A percentile compares a stretch with the other conserved stretches of the same genome.
phyloP scores from a whole-genome alignment of 495 filamentous ascomycete species.

The Annulohypoxylon bovei region DNA sequence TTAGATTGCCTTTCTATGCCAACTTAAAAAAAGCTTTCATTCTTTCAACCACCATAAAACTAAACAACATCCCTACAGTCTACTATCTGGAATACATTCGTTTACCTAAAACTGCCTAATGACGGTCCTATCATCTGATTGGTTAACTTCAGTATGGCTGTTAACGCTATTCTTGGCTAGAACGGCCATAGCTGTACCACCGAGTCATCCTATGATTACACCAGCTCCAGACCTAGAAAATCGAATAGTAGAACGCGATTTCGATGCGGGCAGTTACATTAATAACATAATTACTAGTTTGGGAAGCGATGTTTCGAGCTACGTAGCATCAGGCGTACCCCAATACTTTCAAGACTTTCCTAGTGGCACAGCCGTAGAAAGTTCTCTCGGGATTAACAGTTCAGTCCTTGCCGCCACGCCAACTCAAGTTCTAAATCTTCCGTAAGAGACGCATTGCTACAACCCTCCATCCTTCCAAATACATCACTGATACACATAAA shows the following conservation, averaged over 20 bases:
- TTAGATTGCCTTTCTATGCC: no score
- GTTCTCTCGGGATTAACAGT: constrained; percentile 66
- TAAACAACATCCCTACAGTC: neutral
- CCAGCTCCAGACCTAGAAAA: constrained; percentile 52
- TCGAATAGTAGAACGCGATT: constrained; percentile 47
- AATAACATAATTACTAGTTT: constrained; percentile 58
- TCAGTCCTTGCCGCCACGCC: constrained; percentile 67
- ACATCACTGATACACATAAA: constrained; percentile 8
- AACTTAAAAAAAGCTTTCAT: neutral
- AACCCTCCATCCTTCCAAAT: neutral
- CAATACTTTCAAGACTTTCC: constrained; percentile 76
- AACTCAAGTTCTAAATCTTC: constrained; percentile 76
- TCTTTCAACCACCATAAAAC: neutral
- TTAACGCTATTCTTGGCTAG: constrained; percentile 22
- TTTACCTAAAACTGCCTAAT: constrained; percentile 12
- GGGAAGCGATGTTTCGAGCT: constrained; percentile 63
- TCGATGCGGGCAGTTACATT: constrained; percentile 56
- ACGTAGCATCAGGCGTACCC: constrained; percentile 69
- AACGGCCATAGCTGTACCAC: constrained; percentile 24
- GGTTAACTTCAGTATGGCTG: constrained; percentile 27
- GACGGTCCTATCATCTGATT: neutral
- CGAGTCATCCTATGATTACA: constrained; percentile 60
- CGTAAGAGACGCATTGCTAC: constrained; percentile 48
- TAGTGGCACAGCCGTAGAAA: constrained; percentile 66
- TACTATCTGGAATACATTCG: neutral